phyloP scores from a whole-genome alignment of 352 stramenopile species.

The Phytophthora hibernalis region DNA sequence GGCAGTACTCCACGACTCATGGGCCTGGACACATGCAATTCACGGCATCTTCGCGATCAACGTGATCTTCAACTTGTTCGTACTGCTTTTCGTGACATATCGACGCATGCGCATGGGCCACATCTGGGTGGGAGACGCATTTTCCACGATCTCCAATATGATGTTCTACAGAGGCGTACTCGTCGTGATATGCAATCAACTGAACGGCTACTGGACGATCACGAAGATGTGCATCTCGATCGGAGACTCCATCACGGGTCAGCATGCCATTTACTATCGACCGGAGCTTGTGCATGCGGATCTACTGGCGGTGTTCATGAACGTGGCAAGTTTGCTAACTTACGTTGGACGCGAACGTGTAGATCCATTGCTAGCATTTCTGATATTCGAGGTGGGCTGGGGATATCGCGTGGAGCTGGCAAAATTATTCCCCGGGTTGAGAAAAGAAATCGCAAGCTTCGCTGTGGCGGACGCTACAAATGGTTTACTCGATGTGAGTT shows the following conservation, averaged over 20 bases:
- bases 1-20: constrained; percentile 46
- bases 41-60: constrained; percentile 37
- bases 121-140: constrained; percentile 50
- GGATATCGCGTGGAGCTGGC: constrained; percentile 18
- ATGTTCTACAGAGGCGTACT: constrained; percentile 39
- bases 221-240: constrained; percentile 35
- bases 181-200: constrained; percentile 33
- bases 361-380: constrained; percentile 41
- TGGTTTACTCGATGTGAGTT: constrained; percentile 17
- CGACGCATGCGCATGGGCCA: constrained; percentile 33
- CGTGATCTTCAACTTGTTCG: constrained; percentile 30
- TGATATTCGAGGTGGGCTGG: constrained; percentile 37
- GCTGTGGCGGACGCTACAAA: constrained; percentile 20
- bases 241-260: constrained; percentile 20
- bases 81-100: constrained; percentile 40
- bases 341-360: constrained; percentile 32
- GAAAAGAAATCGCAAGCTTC: constrained; percentile 14
- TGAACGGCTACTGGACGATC: constrained; percentile 49
- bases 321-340: constrained; percentile 28
- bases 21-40: constrained; percentile 50
- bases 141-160: constrained; percentile 40
- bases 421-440: constrained; percentile 20
- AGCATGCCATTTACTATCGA: constrained; percentile 35
- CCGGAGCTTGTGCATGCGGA: constrained; percentile 41
- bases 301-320: constrained; percentile 45